Conservation (phyloP, 2,329 filamentous ascomycete species). For the Penicillium sclerotigenum region DNA sequence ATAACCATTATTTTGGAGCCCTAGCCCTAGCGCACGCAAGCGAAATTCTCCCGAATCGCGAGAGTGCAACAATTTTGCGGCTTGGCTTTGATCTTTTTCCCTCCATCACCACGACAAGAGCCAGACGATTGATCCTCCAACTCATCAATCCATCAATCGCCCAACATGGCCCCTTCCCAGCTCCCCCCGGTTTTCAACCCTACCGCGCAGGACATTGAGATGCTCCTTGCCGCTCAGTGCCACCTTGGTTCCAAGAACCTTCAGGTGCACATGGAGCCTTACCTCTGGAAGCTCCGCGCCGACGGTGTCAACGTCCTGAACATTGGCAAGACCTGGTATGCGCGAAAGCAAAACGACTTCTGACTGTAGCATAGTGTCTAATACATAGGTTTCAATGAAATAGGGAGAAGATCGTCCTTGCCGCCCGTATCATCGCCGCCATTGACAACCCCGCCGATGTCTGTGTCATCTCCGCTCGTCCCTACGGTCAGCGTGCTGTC, state of each 20-base stretch:
- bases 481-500: constrained; percentile 98
- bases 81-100: constrained; percentile 30
- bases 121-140: constrained; percentile 47
- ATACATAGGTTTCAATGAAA: constrained; percentile 18
- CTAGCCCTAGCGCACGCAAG: constrained; percentile 42
- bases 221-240: constrained; percentile 93
- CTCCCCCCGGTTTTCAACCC: constrained; percentile 95
- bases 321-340: constrained; percentile 99
- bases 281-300: constrained; percentile 99
- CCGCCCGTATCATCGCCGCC: constrained; percentile 96
- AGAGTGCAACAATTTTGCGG: constrained; percentile 28
- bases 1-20: constrained; percentile 15
- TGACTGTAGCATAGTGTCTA: constrained; percentile 17
- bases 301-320: constrained; percentile 99
- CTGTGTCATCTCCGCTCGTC: constrained; percentile 98
- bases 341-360: constrained; percentile 1
- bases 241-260: constrained; percentile 99
- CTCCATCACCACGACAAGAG: constrained; percentile 43
- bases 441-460: constrained; percentile 99
- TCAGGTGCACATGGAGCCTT: constrained; percentile 98
- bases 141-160: constrained; percentile 48
- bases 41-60: constrained; percentile 36
- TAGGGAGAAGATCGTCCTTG: constrained; percentile 99
- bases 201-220: constrained; percentile 98
- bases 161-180: constrained; percentile 93